Evolutionary conservation across 371 early-diverging fungal species (phyloP).

Genomic region (Apophysomyces ossiformis): DNA sequence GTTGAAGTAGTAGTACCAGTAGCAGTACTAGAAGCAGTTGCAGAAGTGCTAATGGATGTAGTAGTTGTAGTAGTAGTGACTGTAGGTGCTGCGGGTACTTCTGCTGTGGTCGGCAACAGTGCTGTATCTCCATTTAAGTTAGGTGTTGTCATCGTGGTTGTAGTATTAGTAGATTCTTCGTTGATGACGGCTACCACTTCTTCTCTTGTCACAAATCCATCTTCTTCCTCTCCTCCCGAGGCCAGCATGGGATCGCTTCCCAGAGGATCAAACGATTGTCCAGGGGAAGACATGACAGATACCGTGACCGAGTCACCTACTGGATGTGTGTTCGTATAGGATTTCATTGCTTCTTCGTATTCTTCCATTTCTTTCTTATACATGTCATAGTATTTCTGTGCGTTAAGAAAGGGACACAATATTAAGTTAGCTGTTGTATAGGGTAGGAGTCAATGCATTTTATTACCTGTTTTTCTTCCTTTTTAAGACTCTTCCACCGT

Average conservation of each 20-base stretch:
- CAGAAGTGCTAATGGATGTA: background rate
- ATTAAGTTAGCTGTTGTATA: background rate
- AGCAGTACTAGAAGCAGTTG: background rate
- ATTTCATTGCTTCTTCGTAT: constrained; percentile 57
- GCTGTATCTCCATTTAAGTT: constrained; percentile 1
- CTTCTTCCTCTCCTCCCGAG: constrained; percentile 7
- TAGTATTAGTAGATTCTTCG: background rate
- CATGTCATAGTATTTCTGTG: constrained; percentile 54
- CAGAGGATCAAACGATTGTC: constrained; percentile 5
- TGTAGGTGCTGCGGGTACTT: too few species aligned
- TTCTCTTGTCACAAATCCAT: background rate
- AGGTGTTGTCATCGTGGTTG: too few species aligned
- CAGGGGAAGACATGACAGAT: constrained; percentile 4
- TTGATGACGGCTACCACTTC: background rate
- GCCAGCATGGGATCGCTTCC: constrained; percentile 8
- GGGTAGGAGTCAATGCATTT: background rate
- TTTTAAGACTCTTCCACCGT: constrained; percentile 54
- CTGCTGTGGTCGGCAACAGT: too few species aligned
- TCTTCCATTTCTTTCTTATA: constrained; percentile 56
- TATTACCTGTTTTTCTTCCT: constrained; percentile 58
- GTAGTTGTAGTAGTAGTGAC: background rate
- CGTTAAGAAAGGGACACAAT: background rate
- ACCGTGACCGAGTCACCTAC: constrained; percentile 3
- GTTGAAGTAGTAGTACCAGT: background rate
- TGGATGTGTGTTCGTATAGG: constrained; percentile 25